These are phyloP conservation scores for Sporobolomyces pararoseus DNA, from an alignment of 768 basidiomycete genomes.

Conservation along the genomic window DNA sequence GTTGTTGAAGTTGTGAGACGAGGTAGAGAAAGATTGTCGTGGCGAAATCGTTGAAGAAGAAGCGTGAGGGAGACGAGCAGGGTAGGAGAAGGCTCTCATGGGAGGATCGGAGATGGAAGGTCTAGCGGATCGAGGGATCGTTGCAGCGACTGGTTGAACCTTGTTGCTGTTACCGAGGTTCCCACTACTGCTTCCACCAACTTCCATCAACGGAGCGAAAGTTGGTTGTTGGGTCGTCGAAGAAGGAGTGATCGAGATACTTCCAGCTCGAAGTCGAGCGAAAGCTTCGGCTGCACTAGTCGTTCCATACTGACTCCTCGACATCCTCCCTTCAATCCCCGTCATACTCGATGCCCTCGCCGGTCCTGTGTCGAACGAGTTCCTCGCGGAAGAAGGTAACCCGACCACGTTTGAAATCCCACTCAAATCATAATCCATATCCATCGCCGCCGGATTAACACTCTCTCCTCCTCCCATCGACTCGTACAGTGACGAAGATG, in stretches of 20 bases:
- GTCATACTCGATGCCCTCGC: conserved; percentile 4
- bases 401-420: conserved; percentile 6
- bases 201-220: background rate
- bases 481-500: background rate
- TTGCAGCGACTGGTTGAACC: background rate
- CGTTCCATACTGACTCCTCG: conserved; percentile 8
- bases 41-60: conserved; percentile 3
- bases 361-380: conserved; percentile 6
- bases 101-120: conserved; percentile 1
- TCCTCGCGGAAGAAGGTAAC: background rate
- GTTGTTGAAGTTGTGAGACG: background rate
- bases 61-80: conserved; percentile 9
- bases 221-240: background rate
- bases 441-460: conserved; percentile 16
- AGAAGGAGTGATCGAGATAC: conserved; percentile 28
- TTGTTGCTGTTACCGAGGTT: background rate
- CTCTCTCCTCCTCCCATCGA: conserved; percentile 16
- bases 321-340: background rate
- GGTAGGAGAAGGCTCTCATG: conserved; percentile 19
- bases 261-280: conserved; percentile 16
- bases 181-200: background rate
- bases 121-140: conserved; percentile 5
- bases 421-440: conserved; percentile 13
- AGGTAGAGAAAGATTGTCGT: background rate
- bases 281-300: conserved; percentile 22